A percentile compares a stretch with the other conserved stretches of the same genome.
phyloP scores from a whole-genome alignment of 2,329 filamentous ascomycete species.

The Aspergillus carbonarius region DNA sequence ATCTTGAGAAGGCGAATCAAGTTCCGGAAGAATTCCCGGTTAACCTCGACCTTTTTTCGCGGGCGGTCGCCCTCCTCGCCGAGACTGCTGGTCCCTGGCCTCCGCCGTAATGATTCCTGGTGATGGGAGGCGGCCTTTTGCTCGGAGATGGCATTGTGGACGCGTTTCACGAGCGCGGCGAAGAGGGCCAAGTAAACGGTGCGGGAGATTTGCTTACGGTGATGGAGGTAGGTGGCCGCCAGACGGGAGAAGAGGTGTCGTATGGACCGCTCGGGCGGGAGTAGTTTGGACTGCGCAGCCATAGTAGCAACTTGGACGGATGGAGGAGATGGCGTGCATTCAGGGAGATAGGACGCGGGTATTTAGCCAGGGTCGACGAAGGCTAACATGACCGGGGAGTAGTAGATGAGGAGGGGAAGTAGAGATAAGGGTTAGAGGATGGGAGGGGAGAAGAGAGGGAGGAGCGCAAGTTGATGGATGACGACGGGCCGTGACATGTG shows the following conservation, averaged over 20 bases:
- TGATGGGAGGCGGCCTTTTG: conserved; percentile 80
- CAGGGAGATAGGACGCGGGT: conserved; percentile 6
- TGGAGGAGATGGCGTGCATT: background rate
- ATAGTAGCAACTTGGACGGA: conserved; percentile 46
- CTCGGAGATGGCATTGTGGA: conserved; percentile 87
- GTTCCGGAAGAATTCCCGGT: conserved; percentile 80
- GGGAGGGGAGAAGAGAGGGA: background rate
- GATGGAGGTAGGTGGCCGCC: conserved; percentile 70
- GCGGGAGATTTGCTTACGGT: conserved; percentile 80
- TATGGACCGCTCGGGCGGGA: conserved; percentile 63
- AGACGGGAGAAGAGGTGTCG: conserved; percentile 65
- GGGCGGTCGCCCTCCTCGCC: conserved; percentile 31
- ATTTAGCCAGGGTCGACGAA: conserved; percentile 23
- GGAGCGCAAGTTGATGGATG: background rate
- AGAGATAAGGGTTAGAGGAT: background rate
- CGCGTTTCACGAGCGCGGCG: conserved; percentile 76
- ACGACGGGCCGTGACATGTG: conserved; percentile 19
- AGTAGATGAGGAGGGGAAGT: background rate
- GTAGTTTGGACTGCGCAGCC: conserved; percentile 74
- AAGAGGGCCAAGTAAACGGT: conserved; percentile 80
- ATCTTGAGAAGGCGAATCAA: conserved; percentile 77
- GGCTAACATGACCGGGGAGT: conserved; percentile 20
- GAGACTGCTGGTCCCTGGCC: conserved; percentile 48
- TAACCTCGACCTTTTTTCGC: conserved; percentile 84
- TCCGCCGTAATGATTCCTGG: conserved; percentile 60